phyloP scores from a whole-genome alignment of 176 grass and related monocot genomes.

The Eragrostis nindensis region DNA sequence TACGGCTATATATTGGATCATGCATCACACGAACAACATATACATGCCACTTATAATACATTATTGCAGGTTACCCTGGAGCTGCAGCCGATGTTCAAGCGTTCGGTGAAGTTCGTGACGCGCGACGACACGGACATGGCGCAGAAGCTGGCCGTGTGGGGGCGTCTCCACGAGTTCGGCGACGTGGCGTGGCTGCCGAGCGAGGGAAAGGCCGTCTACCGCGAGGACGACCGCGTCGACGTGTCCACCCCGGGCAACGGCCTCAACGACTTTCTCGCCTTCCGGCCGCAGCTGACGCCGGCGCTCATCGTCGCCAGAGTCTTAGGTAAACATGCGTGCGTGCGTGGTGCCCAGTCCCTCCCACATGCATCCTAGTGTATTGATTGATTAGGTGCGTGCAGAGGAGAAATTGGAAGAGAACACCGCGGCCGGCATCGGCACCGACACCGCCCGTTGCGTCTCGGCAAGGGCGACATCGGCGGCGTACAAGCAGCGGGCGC shows the following conservation, averaged over 20 bases:
- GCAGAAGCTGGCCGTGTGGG: background rate
- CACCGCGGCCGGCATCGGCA: no score
- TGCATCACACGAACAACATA: no score
- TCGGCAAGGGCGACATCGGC: background rate
- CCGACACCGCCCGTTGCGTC: background rate
- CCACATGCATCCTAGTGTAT: no score
- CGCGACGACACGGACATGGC: slow-evolving; percentile 31
- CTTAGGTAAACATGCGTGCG: no score
- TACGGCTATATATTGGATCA: no score
- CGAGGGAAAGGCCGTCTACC: slow-evolving; percentile 25
- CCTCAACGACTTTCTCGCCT: slow-evolving; percentile 18
- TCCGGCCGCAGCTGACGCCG: slow-evolving; percentile 19
- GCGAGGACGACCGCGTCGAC: slow-evolving; percentile 8
- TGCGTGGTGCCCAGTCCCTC: no score
- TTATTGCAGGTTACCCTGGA: background rate
- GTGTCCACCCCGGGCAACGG: slow-evolving; percentile 10
- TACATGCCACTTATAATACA: background rate
- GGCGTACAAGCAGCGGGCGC: background rate
- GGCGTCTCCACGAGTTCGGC: slow-evolving; percentile 26
- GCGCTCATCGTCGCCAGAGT: background rate
- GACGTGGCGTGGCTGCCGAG: slow-evolving; percentile 20
- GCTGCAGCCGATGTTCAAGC: slow-evolving; percentile 18
- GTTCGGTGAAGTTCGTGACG: slow-evolving; percentile 8
- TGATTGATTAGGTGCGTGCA: no score
- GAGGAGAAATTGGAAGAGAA: slow-evolving; percentile 10